Percentiles rank a stretch among this genome's conserved stretches.
Evolutionary conservation across 1,284 basidiomycete species (phyloP).

Genomic region (Ganoderma multipileum): DNA sequence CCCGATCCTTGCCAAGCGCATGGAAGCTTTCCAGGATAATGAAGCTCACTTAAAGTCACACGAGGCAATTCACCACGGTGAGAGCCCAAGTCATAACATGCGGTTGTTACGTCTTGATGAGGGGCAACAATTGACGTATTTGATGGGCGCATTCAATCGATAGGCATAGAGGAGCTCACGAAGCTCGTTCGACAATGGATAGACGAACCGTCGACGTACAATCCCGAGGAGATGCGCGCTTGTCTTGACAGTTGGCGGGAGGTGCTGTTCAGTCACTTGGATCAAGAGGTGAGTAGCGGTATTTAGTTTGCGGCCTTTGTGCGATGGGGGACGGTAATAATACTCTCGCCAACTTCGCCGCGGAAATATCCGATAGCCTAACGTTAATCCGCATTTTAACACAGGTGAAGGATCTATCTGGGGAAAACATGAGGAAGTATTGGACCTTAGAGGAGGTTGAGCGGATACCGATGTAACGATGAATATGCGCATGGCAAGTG

Average conservation of each 20-base stretch:
- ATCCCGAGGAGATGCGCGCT: constrained; percentile 59
- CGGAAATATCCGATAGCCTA: background rate
- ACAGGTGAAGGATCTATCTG: constrained; percentile 62
- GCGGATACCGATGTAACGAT: constrained; percentile 49
- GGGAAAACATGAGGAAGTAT: constrained; percentile 68
- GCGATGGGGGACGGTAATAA: background rate
- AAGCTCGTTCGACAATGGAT: constrained; percentile 54
- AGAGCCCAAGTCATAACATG: constrained; percentile 10
- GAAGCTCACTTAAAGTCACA: constrained; percentile 67
- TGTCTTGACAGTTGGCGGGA: constrained; percentile 70
- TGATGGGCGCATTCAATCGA: background rate
- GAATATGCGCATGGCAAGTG: background rate
- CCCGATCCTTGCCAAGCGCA: constrained; percentile 65
- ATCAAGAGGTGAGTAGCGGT: constrained; percentile 60
- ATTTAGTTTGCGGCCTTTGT: background rate
- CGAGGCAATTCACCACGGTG: constrained; percentile 71
- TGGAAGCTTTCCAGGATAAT: constrained; percentile 63
- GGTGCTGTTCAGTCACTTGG: constrained; percentile 71
- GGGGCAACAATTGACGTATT: background rate
- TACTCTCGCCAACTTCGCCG: background rate
- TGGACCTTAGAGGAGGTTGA: constrained; percentile 70
- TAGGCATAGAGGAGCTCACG: constrained; percentile 62
- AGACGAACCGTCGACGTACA: constrained; percentile 59
- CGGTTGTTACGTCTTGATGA: background rate
- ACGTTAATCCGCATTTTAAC: background rate